Evolutionary conservation across 441 rosid genomes (phyloP), one percentile per base, ranked within the genome.

Genomic region (Arabidopsis lyrata): DNA sequence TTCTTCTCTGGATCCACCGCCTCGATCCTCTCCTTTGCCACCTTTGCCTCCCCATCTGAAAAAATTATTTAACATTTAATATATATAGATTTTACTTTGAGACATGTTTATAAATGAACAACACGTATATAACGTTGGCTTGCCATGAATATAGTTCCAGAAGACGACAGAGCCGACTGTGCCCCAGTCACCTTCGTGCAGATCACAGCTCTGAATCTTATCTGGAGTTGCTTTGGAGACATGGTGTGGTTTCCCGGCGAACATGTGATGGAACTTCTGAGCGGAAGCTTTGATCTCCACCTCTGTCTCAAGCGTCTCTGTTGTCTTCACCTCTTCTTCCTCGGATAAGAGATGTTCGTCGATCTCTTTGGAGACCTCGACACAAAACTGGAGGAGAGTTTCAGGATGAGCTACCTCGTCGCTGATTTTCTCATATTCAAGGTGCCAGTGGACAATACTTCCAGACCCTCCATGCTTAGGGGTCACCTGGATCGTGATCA

Each of bases 341-440:
- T 22, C 18, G 42, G 42, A 2, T 7, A 38, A 38, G 42, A 38
- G 42, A 38, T 38, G 13, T 38, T 38, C 39, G 39, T 36, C 39
- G 10, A 36, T 8, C 3, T 36, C 39, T 36, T 36, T 2, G 39
- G 39, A 69, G 22, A 76, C 50, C 15, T 76, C 79, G 2, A 61
- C 58, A 36, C 63, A 47, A 64, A 76, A 62, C 42, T 68, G 58
- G 60, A 76, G 74, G 54, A 76, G 74, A 52, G 75, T 62, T 20
- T 76, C 79, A 13, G 79, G 75, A 52, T 68, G 70, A 42, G 79
- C 75, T 15, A 76, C 70, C 52, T 75, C 54, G 2, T 75, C 78
- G 20, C 54, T 66, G 16, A 75, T 58, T 56, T 68, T 75, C 78
- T 76, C 75, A 20, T 62, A 76, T 64, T 76, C 79, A 12, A 76